A percentile compares a stretch with the other conserved stretches of the same genome.
phyloP scores from a whole-genome alignment of 805 yeast genomes.

The Ogataea haglerorum region DNA sequence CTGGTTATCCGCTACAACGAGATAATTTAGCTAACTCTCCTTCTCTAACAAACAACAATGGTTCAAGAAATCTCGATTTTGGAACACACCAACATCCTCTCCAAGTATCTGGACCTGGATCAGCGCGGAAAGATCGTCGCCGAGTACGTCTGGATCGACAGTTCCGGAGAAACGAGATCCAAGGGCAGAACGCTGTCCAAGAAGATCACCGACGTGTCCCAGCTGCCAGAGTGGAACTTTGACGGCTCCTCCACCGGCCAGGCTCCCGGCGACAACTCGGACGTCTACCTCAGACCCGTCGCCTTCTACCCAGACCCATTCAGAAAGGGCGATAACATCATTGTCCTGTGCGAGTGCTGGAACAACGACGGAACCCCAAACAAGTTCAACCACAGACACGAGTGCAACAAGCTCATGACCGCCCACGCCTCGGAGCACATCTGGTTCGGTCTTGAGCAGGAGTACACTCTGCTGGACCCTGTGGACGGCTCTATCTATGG shows the following conservation, averaged over 20 bases:
- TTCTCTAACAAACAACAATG: conserved; percentile 13
- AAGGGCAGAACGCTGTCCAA: conserved; percentile 84
- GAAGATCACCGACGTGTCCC: conserved; percentile 68
- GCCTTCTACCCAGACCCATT: conserved; percentile 95
- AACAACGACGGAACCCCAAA: conserved; percentile 99
- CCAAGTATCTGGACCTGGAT: conserved; percentile 78
- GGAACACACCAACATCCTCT: conserved; percentile 74
- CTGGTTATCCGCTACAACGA: conserved; percentile 11
- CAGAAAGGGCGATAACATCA: conserved; percentile 95
- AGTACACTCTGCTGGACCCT: conserved; percentile 93
- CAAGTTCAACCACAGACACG: conserved; percentile 97
- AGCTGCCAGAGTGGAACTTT: conserved; percentile 98
- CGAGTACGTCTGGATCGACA: conserved; percentile 97
- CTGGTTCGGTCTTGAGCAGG: conserved; percentile 99
- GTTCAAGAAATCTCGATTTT: conserved; percentile 34
- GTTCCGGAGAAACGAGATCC: conserved; percentile 85
- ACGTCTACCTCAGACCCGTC: conserved; percentile 91
- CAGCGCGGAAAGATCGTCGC: conserved; percentile 88
- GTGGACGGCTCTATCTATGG: conserved; percentile 81
- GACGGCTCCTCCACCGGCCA: conserved; percentile 98
- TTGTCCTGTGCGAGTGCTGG: conserved; percentile 95
- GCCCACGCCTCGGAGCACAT: conserved; percentile 81
- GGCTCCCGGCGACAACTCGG: conserved; percentile 98
- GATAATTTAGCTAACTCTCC: conserved; percentile 3
- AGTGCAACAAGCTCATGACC: conserved; percentile 89